Base-by-base conservation (phyloP, 768 basidiomycete species). In the Kondoa subrosea region DNA sequence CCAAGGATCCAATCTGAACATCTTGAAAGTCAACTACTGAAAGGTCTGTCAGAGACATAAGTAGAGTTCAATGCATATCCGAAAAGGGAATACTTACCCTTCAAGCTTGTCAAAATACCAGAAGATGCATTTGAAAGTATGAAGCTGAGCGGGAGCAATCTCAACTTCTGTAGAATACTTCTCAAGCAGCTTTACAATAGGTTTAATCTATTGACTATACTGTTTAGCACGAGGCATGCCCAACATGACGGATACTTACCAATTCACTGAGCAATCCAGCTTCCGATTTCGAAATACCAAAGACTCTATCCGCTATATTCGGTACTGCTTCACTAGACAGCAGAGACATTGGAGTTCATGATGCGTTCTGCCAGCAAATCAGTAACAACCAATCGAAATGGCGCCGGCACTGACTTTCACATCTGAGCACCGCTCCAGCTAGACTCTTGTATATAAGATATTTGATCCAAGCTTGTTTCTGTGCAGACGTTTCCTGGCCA, bases 21-120 rank as follows among this genome's bases (percentile, higher is more conserved):
- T 29, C 62, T 59, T 4, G 69, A 70, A 69, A 34, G 68, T 89
- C 91, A 25, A 90, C 77, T 1, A 83, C 80, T 4, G 91, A 87
- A 90, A n/a, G 89, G 79, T 26, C 91, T 75, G 66, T 81, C n/a
- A n/a, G n/a, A 88, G 56, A 40, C 3, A 59, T 25, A n/a, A 63
- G 67, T 40, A 56, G 26, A 59, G 58, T 29, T 27, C 16, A 56
- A 65, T 58, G 33, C 21, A 27, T 15, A 31, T 64, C 2, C n/a
- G n/a, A 1, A 17, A 32, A 56, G 2, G 40, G 27, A 17, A 21
- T 12, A 27, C 21, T 32, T 34, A 17, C 14, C 25, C 21, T 26
- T 21, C 27, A 32, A 2, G 56, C 1, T 27, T 16, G n/a, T n/a
- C 12, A 50, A 32, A 16, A 31, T 29, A 4, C 4, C 4, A 17